Evolutionary conservation across 1,139 yeast genomes (phyloP).

Genomic region (Suhomyces maxii): DNA sequence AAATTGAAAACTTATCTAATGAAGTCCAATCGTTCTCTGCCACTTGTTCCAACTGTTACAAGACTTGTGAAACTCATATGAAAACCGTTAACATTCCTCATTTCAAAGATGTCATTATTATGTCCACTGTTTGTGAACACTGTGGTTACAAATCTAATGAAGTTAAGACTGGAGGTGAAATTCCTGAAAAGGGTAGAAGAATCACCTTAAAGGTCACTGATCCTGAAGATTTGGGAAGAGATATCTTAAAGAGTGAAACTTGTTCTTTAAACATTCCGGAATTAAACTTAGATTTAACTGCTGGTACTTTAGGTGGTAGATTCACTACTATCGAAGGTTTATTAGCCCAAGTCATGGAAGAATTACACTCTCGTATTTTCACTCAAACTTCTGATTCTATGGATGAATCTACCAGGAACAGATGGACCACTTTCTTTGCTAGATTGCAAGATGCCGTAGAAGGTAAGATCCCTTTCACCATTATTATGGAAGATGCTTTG

Average conservation of each 20-base stretch:
- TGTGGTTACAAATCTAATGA: constrained; percentile 98
- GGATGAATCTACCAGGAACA: constrained; percentile 70
- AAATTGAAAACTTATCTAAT: constrained; percentile 78
- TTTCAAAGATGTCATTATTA: constrained; percentile 93
- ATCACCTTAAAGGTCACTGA: constrained; percentile 79
- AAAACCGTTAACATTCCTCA: constrained; percentile 96
- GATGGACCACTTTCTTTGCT: constrained; percentile 82
- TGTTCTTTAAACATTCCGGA: constrained; percentile 88
- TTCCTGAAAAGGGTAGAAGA: constrained; percentile 81
- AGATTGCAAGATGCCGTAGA: constrained; percentile 76
- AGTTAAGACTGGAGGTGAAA: constrained; percentile 97
- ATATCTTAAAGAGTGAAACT: constrained; percentile 90
- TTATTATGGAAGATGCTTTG: constrained; percentile 89
- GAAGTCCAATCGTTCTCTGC: constrained; percentile 95
- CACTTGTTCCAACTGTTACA: constrained; percentile 86
- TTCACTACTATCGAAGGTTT: constrained; percentile 97
- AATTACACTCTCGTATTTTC: constrained; percentile 81
- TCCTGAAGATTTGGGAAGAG: constrained; percentile 92
- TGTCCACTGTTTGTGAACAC: constrained; percentile 89
- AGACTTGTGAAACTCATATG: constrained; percentile 90
- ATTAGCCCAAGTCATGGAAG: constrained; percentile 84
- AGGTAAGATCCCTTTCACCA: constrained; percentile 82
- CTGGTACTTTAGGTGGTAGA: constrained; percentile 97
- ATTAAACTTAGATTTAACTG: constrained; percentile 83
- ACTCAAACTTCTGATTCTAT: constrained; percentile 88